Conservation (phyloP, 768 basidiomycete genomes). For the Tylopilus cervinicoccineus region DNA sequence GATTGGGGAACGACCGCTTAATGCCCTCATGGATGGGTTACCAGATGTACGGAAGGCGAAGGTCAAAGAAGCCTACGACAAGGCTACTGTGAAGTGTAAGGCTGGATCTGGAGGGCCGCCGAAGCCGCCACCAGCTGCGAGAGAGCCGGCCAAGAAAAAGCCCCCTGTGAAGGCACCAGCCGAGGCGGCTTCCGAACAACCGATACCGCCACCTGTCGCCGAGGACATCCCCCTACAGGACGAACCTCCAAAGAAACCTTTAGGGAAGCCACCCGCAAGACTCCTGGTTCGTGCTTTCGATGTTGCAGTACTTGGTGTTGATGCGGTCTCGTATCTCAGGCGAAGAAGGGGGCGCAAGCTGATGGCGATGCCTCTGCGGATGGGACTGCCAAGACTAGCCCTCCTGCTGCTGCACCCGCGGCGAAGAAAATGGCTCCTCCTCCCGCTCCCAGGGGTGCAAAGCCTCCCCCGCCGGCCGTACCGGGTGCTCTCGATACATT, state of each 20-base stretch:
- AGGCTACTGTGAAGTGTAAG: conserved; percentile 89
- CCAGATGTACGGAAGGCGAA: conserved; percentile 87
- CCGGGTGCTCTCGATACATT: conserved; percentile 70
- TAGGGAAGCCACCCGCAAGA: conserved; percentile 50
- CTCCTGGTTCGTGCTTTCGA: conserved; percentile 32
- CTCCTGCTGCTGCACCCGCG: conserved; percentile 29
- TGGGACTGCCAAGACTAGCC: conserved; percentile 16
- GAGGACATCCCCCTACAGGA: conserved; percentile 25
- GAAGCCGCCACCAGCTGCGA: conserved; percentile 31
- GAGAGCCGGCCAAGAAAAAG: conserved; percentile 37
- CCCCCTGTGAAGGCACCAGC: conserved; percentile 30
- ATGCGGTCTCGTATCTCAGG: conserved; percentile 26
- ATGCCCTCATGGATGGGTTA: conserved; percentile 78
- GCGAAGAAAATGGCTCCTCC: conserved; percentile 44
- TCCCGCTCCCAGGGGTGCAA: conserved; percentile 40
- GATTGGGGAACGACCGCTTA: conserved; percentile 89
- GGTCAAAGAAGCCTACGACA: conserved; percentile 91
- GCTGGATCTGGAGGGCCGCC: conserved; percentile 52
- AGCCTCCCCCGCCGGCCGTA: conserved; percentile 45
- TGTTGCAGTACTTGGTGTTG: not conserved
- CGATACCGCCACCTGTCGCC: conserved; percentile 15
- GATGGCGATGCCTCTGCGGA: conserved; percentile 24
- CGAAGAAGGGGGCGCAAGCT: conserved; percentile 49
- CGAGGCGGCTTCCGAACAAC: conserved; percentile 12
- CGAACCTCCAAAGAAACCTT: conserved; percentile 38